Conservation (phyloP, 2,329 filamentous ascomycete genomes). For the Trichophaea hybrida region DNA sequence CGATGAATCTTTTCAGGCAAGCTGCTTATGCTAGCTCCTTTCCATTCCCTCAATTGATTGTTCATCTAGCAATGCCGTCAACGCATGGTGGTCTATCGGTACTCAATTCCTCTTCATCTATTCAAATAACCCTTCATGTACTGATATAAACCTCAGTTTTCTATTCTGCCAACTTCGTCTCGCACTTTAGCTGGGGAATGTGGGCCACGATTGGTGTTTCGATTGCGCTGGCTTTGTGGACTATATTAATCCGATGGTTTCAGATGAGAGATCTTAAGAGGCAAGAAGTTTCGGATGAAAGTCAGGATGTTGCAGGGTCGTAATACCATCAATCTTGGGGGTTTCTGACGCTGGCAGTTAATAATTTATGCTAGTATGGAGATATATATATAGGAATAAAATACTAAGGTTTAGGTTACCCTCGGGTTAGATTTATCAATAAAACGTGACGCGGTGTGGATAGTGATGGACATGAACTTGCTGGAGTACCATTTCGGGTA, state of each 20-base stretch:
- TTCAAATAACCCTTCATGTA: not conserved
- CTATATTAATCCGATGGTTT: constrained; percentile 23
- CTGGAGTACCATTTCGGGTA: too few species aligned
- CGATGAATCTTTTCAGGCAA: constrained; percentile 45
- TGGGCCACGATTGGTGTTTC: constrained; percentile 56
- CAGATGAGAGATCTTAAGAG: not conserved
- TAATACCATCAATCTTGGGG: too few species aligned
- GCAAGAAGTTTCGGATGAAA: too few species aligned
- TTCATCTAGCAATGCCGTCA: constrained; percentile 48
- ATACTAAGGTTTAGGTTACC: too few species aligned
- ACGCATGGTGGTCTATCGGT: constrained; percentile 48
- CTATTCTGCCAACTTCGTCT: constrained; percentile 52
- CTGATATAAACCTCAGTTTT: constrained; percentile 43
- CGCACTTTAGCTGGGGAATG: constrained; percentile 55
- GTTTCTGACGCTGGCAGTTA: too few species aligned
- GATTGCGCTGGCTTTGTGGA: constrained; percentile 47
- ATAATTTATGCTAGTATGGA: too few species aligned
- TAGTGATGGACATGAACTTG: too few species aligned
- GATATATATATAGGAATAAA: too few species aligned
- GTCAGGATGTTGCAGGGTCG: too few species aligned
- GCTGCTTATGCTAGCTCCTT: not conserved
- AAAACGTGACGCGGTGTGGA: too few species aligned
- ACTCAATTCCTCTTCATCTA: not conserved
- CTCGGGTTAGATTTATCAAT: too few species aligned
- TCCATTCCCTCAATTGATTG: not conserved